A percentile compares a stretch with the other conserved stretches of the same genome.
Conservation (phyloP, 2,329 filamentous ascomycete genomes). For the Cryoendolithus antarcticus region DNA sequence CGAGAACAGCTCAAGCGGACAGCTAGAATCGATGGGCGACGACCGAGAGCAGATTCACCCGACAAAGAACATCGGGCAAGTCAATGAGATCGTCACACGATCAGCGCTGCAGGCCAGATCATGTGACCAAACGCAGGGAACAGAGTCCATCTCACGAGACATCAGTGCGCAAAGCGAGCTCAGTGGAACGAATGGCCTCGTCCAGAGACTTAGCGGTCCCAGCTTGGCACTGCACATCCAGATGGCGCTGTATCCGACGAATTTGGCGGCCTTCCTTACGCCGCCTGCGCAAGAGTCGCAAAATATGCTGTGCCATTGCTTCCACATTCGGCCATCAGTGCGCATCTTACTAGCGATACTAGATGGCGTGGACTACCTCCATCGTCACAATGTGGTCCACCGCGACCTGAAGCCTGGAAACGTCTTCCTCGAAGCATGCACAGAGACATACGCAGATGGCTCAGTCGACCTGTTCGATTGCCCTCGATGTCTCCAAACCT, state of each 20-base stretch:
- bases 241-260: conserved; percentile 54
- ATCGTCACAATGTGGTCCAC: conserved; percentile 48
- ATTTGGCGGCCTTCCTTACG: conserved; percentile 44
- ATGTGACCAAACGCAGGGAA: too few species aligned
- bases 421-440: conserved; percentile 47
- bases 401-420: conserved; percentile 59
- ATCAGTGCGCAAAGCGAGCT: too few species aligned
- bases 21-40: too few species aligned
- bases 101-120: too few species aligned
- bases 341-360: conserved; percentile 47
- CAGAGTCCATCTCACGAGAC: too few species aligned
- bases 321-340: conserved; percentile 46
- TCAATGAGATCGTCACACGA: too few species aligned
- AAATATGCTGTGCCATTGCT: conserved; percentile 42
- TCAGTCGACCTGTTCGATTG: conserved; percentile 37
- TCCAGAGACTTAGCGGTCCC: not conserved
- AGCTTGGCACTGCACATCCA: conserved; percentile 50
- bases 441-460: conserved; percentile 20
- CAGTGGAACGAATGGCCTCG: too few species aligned
- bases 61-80: too few species aligned
- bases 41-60: too few species aligned
- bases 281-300: conserved; percentile 6
- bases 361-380: conserved; percentile 53
- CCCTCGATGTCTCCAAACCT: conserved; percentile 26
- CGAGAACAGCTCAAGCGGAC: conserved; percentile 20